These are phyloP conservation scores for Lasiodiplodia gonubiensis DNA, from an alignment of 2,329 filamentous ascomycete genomes.

Conservation along the genomic window DNA sequence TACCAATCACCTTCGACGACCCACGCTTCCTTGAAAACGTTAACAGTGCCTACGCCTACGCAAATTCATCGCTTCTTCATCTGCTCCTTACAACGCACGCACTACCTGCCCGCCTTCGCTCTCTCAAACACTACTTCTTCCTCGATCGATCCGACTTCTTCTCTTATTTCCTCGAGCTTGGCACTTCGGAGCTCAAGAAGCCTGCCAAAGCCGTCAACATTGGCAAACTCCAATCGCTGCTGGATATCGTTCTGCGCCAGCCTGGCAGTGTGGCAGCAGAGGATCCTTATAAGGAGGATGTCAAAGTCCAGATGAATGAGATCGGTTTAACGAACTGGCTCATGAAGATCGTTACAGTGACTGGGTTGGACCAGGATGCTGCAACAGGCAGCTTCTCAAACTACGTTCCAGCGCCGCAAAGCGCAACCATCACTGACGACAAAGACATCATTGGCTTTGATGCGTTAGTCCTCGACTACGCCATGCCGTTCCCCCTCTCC, in stretches of 20 bases:
- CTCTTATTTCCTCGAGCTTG: slow-evolving; percentile 93
- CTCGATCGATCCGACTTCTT: slow-evolving; percentile 98
- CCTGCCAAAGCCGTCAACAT: slow-evolving; percentile 88
- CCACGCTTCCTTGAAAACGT: slow-evolving; percentile 92
- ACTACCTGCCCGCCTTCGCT: slow-evolving; percentile 82
- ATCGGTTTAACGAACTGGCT: slow-evolving; percentile 90
- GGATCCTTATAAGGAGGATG: slow-evolving; percentile 97
- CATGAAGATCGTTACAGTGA: slow-evolving; percentile 95
- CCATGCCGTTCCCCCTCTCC: slow-evolving; percentile 92
- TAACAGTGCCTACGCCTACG: slow-evolving; percentile 91
- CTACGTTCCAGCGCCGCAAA: slow-evolving; percentile 71
- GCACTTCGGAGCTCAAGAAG: slow-evolving; percentile 87
- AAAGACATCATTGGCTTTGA: slow-evolving; percentile 91
- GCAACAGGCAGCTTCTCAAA: slow-evolving; percentile 67
- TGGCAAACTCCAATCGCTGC: slow-evolving; percentile 88
- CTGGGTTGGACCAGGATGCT: slow-evolving; percentile 86
- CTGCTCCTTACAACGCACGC: slow-evolving; percentile 92
- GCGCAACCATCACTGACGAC: slow-evolving; percentile 66
- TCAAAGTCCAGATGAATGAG: slow-evolving; percentile 97
- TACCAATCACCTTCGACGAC: slow-evolving; percentile 93
- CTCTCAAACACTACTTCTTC: slow-evolving; percentile 99
- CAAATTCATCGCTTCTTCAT: slow-evolving; percentile 90
- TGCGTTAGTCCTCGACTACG: slow-evolving; percentile 91
- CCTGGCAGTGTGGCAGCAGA: slow-evolving; percentile 91
- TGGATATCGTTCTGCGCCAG: slow-evolving; percentile 96